phyloP scores from a whole-genome alignment of 139 green algal genomes.

The Closterium sp. region DNA sequence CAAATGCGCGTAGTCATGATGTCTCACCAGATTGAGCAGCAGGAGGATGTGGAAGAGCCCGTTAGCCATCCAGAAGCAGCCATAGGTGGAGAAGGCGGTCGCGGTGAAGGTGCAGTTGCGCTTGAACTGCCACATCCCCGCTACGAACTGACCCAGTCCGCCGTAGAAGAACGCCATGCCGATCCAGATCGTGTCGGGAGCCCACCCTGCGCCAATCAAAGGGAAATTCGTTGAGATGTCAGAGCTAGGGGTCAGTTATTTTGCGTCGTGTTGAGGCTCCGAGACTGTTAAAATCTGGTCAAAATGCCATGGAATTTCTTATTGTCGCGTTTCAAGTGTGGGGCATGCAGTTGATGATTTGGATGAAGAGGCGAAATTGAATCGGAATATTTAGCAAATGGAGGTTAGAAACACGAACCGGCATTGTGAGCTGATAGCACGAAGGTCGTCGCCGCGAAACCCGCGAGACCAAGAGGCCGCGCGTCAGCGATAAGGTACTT shows the following conservation, averaged over 20 bases:
- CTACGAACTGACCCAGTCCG: slow-evolving; percentile 21
- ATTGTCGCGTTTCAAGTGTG: not conserved
- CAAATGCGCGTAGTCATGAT: no score
- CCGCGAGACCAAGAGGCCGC: not conserved
- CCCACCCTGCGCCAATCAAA: not conserved
- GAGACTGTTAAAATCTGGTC: no score
- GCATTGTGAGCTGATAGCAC: not conserved
- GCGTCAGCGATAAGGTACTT: not conserved
- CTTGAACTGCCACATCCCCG: slow-evolving; percentile 38
- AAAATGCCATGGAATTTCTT: no score
- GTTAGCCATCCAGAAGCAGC: slow-evolving; percentile 31
- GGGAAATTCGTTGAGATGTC: not conserved
- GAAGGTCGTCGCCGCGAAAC: not conserved
- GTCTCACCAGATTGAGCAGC: not conserved
- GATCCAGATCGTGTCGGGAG: not conserved
- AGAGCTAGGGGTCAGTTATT: not conserved
- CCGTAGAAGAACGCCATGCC: slow-evolving; percentile 46
- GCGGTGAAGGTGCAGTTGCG: slow-evolving; percentile 36
- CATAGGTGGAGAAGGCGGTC: slow-evolving; percentile 46
- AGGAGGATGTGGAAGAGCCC: slow-evolving; percentile 10
- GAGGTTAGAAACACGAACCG: not conserved
- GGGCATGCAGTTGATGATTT: not conserved
- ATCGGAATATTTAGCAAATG: no score
- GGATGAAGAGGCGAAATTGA: not conserved
- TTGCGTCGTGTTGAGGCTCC: no score